These are phyloP conservation scores for Domatiomyces globalis DNA, from an alignment of 2,329 filamentous ascomycete species.

Conservation along the genomic window DNA sequence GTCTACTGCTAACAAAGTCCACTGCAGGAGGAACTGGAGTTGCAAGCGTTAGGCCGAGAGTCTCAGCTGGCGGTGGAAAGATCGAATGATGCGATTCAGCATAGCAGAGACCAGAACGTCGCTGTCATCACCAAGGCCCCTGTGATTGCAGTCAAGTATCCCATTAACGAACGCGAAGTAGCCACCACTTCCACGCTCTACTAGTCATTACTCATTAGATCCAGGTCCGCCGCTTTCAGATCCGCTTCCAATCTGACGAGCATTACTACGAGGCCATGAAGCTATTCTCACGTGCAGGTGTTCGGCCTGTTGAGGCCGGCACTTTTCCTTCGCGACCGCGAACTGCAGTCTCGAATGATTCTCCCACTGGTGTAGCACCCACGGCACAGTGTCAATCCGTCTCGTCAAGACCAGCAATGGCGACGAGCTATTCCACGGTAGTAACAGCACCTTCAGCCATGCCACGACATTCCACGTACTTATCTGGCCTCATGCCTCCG, in stretches of 20 bases:
- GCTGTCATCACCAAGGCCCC: constrained; percentile 31
- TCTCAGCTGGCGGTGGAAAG: constrained; percentile 11
- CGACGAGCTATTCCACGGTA: background rate
- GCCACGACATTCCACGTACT: background rate
- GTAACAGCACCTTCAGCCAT: background rate
- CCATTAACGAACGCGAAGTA: constrained; percentile 22
- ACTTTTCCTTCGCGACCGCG: constrained; percentile 16
- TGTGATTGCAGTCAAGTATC: constrained; percentile 34
- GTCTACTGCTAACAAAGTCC: background rate
- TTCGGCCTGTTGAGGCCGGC: constrained; percentile 30
- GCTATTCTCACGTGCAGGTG: constrained; percentile 28
- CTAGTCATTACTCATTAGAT: constrained; percentile 11
- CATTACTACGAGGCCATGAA: constrained; percentile 30
- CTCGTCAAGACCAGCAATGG: background rate
- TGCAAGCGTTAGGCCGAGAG: constrained; percentile 23
- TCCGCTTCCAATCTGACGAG: constrained; percentile 28
- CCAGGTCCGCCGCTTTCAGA: constrained; percentile 32
- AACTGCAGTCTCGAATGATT: constrained; percentile 2
- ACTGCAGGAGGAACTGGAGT: constrained; percentile 29
- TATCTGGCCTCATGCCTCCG: background rate
- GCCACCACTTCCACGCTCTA: constrained; percentile 3
- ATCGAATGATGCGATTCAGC: constrained; percentile 1
- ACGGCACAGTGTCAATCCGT: background rate
- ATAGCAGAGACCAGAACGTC: constrained; percentile 20
- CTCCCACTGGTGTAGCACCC: background rate